Evolutionary conservation across 2,329 filamentous ascomycete species (phyloP).

Genomic region (Spiromastix sp.): DNA sequence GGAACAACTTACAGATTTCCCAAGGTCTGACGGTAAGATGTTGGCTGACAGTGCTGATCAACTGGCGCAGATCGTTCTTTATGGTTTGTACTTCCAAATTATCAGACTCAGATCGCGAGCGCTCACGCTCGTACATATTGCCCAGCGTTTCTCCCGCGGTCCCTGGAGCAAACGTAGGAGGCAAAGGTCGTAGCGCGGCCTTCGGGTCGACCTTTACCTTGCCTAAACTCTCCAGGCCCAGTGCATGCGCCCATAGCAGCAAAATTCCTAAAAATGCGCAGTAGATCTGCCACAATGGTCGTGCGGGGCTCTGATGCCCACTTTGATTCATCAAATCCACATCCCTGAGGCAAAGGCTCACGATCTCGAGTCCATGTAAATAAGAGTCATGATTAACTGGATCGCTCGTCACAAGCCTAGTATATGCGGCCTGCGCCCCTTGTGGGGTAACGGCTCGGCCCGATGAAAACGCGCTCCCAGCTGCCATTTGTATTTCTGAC

Average conservation of each 20-base stretch:
- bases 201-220: neutral
- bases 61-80: constrained; percentile 9
- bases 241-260: constrained; percentile 10
- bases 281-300: constrained; percentile 12
- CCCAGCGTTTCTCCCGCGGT: constrained; percentile 6
- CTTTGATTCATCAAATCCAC: neutral
- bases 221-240: constrained; percentile 9
- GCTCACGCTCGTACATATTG: constrained; percentile 12
- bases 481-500: constrained; percentile 16
- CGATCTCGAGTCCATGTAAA: constrained; percentile 12
- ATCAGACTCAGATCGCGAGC: constrained; percentile 5
- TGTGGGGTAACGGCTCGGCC: constrained; percentile 14
- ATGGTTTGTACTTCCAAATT: constrained; percentile 7
- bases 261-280: constrained; percentile 12
- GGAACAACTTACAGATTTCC: constrained; percentile 11
- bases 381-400: constrained; percentile 15
- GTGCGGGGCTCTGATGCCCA: neutral
- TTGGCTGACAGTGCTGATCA: constrained; percentile 9
- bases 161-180: neutral
- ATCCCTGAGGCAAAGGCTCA: constrained; percentile 12
- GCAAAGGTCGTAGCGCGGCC: neutral
- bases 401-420: constrained; percentile 10
- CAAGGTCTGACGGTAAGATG: constrained; percentile 9
- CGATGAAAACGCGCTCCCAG: constrained; percentile 14
- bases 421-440: constrained; percentile 14